phyloP scores from a whole-genome alignment of 2,329 filamentous ascomycete genomes.

The Aspergillus costaricaensis region DNA sequence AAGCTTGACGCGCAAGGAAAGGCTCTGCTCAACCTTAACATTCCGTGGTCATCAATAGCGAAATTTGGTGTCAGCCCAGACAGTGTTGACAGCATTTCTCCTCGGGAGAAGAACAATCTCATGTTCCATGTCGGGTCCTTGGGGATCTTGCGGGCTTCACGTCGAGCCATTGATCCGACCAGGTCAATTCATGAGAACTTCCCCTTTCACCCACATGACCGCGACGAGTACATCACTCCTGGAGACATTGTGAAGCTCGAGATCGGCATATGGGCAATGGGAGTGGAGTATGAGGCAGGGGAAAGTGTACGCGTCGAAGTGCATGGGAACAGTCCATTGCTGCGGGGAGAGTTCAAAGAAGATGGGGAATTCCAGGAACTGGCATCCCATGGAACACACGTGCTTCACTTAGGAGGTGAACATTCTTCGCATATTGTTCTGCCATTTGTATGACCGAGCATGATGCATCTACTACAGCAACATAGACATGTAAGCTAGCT shows the following conservation, averaged over 20 bases:
- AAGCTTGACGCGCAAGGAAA: slow-evolving; percentile 12
- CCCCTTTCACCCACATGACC: slow-evolving; percentile 12
- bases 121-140: slow-evolving; percentile 7
- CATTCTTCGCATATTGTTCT: slow-evolving; percentile 2
- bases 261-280: slow-evolving; percentile 12
- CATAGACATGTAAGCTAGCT: no score
- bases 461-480: no score
- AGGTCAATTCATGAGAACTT: slow-evolving; percentile 10
- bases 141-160: slow-evolving; percentile 10
- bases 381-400: slow-evolving; percentile 9
- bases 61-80: not conserved
- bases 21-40: slow-evolving; percentile 12
- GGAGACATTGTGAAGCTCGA: slow-evolving; percentile 9
- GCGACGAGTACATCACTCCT: not conserved
- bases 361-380: slow-evolving; percentile 9
- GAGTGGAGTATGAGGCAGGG: slow-evolving; percentile 12
- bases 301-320: slow-evolving; percentile 12
- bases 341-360: slow-evolving; percentile 9
- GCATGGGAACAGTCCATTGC: slow-evolving; percentile 9
- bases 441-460: slow-evolving; percentile 1
- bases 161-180: slow-evolving; percentile 7
- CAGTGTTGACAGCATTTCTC: slow-evolving; percentile 1
- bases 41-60: slow-evolving; percentile 10
- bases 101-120: slow-evolving; percentile 6
- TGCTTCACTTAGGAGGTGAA: not conserved